Conservation (phyloP, 148 eudicot genomes). For the Chenopodium quinoa region DNA sequence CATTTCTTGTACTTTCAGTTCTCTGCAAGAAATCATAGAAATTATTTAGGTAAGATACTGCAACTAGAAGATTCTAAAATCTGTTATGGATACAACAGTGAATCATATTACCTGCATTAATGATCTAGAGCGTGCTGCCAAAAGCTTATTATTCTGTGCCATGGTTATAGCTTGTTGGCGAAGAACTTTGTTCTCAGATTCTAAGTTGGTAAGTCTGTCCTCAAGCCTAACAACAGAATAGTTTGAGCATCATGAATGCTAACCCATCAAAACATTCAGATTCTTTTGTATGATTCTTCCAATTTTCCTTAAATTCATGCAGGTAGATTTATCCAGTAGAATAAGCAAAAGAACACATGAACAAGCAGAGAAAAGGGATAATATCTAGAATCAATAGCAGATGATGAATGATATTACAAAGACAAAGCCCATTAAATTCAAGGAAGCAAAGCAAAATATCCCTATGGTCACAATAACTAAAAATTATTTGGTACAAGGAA, state of each 20-base stretch:
- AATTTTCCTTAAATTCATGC: neutral
- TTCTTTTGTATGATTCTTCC: neutral
- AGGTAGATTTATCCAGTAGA: neutral
- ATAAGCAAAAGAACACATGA: neutral
- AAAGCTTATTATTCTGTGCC: constrained; percentile 74
- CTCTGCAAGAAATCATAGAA: constrained; percentile 54
- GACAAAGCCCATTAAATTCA: neutral
- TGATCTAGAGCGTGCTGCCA: constrained; percentile 66
- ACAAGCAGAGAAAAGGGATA: neutral
- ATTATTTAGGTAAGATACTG: constrained; percentile 19
- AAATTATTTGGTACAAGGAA: neutral
- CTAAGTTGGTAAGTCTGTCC: constrained; percentile 70
- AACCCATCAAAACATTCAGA: neutral
- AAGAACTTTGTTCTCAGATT: constrained; percentile 84
- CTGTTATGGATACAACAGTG: constrained; percentile 5
- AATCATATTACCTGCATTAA: constrained; percentile 54
- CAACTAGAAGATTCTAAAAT: constrained; percentile 17
- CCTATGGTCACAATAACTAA: neutral
- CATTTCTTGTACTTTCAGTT: constrained; percentile 55
- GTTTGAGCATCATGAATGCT: constrained; percentile 31
- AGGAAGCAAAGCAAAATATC: neutral
- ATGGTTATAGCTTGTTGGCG: constrained; percentile 81
- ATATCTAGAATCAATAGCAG: neutral
- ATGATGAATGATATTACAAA: neutral
- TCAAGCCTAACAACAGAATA: constrained; percentile 60